Percentiles rank a stretch among this genome's conserved stretches.
Conservation (phyloP, 1,284 basidiomycete genomes). For the Moesziomyces sp. region DNA sequence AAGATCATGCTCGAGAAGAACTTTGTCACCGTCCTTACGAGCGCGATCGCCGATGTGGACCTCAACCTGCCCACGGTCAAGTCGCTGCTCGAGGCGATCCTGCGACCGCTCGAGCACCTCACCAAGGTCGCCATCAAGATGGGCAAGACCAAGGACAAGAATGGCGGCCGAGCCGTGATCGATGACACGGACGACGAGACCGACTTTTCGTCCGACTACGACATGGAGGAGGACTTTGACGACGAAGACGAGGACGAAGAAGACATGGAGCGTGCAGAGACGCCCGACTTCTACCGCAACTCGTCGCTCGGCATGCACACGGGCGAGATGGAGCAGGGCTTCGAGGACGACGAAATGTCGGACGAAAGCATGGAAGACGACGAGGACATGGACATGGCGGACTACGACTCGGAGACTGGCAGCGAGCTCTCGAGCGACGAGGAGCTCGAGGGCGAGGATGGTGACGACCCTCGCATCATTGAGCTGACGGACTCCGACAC, state of each 20-base stretch:
- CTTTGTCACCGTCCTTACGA: constrained; percentile 89
- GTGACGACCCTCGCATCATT: constrained; percentile 66
- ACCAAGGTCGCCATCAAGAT: constrained; percentile 97
- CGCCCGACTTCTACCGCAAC: constrained; percentile 93
- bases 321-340: constrained; percentile 65
- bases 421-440: constrained; percentile 69
- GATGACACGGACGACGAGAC: constrained; percentile 45
- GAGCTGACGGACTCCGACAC: constrained; percentile 66
- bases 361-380: constrained; percentile 88
- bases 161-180: constrained; percentile 21
- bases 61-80: constrained; percentile 94
- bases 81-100: constrained; percentile 82
- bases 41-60: constrained; percentile 89
- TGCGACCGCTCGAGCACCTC: constrained; percentile 90
- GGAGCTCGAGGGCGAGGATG: constrained; percentile 66
- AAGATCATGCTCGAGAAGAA: constrained; percentile 99
- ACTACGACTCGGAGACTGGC: constrained; percentile 71
- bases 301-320: constrained; percentile 94
- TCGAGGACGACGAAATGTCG: constrained; percentile 83
- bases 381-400: constrained; percentile 83
- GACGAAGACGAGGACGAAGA: constrained; percentile 73
- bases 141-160: constrained; percentile 74
- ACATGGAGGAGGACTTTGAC: constrained; percentile 53
- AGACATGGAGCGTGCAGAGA: constrained; percentile 77
- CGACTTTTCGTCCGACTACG: constrained; percentile 43